Evolutionary conservation across 495 filamentous ascomycete genomes (phyloP), one percentile per base, ranked within the genome.

Genomic region (Bombardia bombarda): DNA sequence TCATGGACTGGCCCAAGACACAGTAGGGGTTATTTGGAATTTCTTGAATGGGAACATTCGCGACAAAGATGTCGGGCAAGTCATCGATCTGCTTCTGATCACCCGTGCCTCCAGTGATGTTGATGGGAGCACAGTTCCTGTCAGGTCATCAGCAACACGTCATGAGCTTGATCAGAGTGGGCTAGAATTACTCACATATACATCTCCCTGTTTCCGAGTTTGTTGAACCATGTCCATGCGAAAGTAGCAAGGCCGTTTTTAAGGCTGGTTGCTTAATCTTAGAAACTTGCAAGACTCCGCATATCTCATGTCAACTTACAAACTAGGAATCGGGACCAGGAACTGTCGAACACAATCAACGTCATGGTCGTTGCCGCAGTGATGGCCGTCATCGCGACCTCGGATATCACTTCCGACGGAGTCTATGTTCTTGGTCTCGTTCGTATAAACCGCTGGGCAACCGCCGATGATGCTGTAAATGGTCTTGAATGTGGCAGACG

Each of bases 211-310:
- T 88, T 85, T 39, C 87, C 86, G 36, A 88, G 62, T 47, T 82
- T 81, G 74, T 94, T 95, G 73, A 86, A 89, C 89, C 89, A 95
- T 10, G 84, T 84, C 72, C 86, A 94, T 5, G 83, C 79, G 28
- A 95, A 71, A 1, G 80, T 77, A n/a, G 80, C 84, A 35, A 73
- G 66, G 8, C 82, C 82, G 22, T 71, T 66, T 5, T 67, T 68
- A 13, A 84, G 52, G 13, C 62, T 66, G 14, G 26, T 7, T 3
- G 13, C 13, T 28, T 28, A 10, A 10, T 26, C 5, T 28, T n/a
- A n/a, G n/a, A n/a, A n/a, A n/a, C n/a, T n/a, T n/a, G n/a, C n/a
- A n/a, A n/a, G n/a, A n/a, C n/a, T n/a, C n/a, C n/a, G n/a, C n/a
- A n/a, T n/a, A n/a, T n/a, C n/a, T 13, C 26, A 7, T 26, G 24